phyloP scores from a whole-genome alignment of 2,329 filamentous ascomycete species.

The Aspergillus viridinutans region DNA sequence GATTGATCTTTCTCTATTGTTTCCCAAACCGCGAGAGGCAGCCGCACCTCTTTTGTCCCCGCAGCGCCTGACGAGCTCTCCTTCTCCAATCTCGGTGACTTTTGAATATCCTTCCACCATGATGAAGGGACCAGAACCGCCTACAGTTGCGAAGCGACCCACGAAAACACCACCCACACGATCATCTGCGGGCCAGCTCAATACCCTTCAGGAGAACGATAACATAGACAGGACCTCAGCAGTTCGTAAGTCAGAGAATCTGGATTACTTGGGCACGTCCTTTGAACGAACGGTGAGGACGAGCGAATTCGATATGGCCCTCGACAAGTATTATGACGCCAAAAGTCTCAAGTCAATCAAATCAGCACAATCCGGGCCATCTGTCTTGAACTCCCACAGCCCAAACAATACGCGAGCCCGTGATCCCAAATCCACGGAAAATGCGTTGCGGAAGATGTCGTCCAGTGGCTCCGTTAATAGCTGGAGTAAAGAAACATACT shows the following conservation, averaged over 20 bases:
- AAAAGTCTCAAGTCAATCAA: slow-evolving; percentile 7
- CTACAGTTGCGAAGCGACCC: slow-evolving; percentile 21
- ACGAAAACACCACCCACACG: slow-evolving; percentile 23
- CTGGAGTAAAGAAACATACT: slow-evolving; percentile 22
- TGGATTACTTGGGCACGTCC: slow-evolving; percentile 22
- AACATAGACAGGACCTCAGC: slow-evolving; percentile 11
- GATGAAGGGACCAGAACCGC: slow-evolving; percentile 14
- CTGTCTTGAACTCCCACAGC: slow-evolving; percentile 21
- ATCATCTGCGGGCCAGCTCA: slow-evolving; percentile 7
- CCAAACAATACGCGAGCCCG: slow-evolving; percentile 19
- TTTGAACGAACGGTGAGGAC: slow-evolving; percentile 29
- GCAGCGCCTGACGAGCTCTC: slow-evolving; percentile 38
- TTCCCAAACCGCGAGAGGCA: slow-evolving; percentile 36
- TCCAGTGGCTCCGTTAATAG: slow-evolving; percentile 21
- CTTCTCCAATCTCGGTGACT: slow-evolving; percentile 34
- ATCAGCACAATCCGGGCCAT: slow-evolving; percentile 18
- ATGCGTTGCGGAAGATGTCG: slow-evolving; percentile 14
- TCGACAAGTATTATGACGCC: slow-evolving; percentile 25
- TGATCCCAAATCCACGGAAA: slow-evolving; percentile 15
- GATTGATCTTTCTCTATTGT: slow-evolving; percentile 41
- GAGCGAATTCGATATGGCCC: slow-evolving; percentile 31
- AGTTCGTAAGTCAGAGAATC: slow-evolving; percentile 16
- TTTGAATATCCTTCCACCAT: slow-evolving; percentile 29
- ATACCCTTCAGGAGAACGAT: slow-evolving; percentile 13
- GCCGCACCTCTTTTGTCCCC: slow-evolving; percentile 37